phyloP scores from a whole-genome alignment of 441 rosid genomes.

The Daphne laureola region DNA sequence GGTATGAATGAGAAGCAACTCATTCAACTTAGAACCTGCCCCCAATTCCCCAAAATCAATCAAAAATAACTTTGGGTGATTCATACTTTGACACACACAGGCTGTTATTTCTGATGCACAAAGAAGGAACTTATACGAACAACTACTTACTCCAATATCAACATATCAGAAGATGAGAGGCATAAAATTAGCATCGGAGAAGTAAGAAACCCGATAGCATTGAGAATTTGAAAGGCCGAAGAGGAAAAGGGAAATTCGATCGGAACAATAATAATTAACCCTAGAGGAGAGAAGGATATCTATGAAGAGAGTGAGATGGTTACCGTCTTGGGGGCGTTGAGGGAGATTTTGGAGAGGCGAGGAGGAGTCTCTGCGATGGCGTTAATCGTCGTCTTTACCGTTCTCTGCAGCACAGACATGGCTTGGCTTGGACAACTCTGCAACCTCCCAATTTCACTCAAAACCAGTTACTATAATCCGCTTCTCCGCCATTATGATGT shows the following conservation, averaged over 20 bases:
- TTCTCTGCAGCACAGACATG: slow-evolving; percentile 30
- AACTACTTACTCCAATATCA: too few relatives aligned
- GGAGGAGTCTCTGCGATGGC: slow-evolving; percentile 30
- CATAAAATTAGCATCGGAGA: too few relatives aligned
- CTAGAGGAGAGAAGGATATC: neutral
- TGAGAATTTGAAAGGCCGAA: neutral
- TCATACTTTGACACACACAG: too few relatives aligned
- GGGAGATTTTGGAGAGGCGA: slow-evolving; percentile 58
- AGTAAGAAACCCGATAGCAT: neutral
- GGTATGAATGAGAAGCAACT: neutral
- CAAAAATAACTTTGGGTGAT: too few relatives aligned
- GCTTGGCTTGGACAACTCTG: neutral
- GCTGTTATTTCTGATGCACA: too few relatives aligned
- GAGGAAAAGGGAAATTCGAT: neutral
- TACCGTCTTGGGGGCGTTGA: slow-evolving; percentile 59
- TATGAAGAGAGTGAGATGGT: slow-evolving; percentile 7
- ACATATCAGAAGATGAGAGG: too few relatives aligned
- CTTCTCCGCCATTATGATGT: too few relatives aligned
- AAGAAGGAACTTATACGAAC: too few relatives aligned
- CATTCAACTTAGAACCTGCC: neutral
- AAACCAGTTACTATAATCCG: too few relatives aligned
- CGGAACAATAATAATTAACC: neutral
- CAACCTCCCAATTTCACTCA: too few relatives aligned
- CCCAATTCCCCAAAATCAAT: neutral
- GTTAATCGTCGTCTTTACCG: slow-evolving; percentile 42